Conservation (phyloP, 768 basidiomycete genomes). For the Russula compacta region DNA sequence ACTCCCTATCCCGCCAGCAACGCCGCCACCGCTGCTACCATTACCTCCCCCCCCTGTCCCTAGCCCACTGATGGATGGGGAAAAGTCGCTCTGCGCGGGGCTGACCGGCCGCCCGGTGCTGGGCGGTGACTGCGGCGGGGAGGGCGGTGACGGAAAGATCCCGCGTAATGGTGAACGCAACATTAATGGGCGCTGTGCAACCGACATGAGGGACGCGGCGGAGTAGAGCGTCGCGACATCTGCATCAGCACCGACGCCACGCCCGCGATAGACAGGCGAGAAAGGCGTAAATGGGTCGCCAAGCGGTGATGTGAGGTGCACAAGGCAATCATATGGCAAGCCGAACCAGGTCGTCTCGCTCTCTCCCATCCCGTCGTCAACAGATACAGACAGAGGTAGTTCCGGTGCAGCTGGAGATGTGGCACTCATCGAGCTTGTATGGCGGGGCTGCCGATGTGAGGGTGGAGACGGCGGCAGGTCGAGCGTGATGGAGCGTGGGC, state of each 20-base stretch:
- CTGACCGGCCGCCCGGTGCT: conserved; percentile 25
- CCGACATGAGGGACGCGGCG: conserved; percentile 71
- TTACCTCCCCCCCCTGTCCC: neutral
- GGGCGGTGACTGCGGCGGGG: conserved; percentile 21
- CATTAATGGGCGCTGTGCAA: conserved; percentile 35
- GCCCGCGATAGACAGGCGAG: conserved; percentile 28
- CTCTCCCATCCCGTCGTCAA: conserved; percentile 19
- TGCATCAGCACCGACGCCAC: conserved; percentile 44
- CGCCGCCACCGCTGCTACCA: neutral
- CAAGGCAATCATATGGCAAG: conserved; percentile 62
- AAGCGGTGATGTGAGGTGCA: conserved; percentile 60
- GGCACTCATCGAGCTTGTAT: conserved; percentile 20
- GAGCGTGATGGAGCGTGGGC: conserved; percentile 15
- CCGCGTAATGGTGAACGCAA: conserved; percentile 31
- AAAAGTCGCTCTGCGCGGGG: conserved; percentile 23
- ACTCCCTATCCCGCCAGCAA: conserved; percentile 23
- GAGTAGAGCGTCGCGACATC: conserved; percentile 83
- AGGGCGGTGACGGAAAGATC: conserved; percentile 23
- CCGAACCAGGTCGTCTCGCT: conserved; percentile 39
- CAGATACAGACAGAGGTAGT: neutral
- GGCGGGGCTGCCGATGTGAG: conserved; percentile 21
- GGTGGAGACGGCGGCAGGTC: conserved; percentile 16
- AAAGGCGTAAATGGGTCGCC: conserved; percentile 40
- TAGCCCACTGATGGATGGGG: conserved; percentile 7
- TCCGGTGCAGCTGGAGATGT: neutral